Conservation (phyloP, 1,284 basidiomycete species). For the Rhodofomes roseus region DNA sequence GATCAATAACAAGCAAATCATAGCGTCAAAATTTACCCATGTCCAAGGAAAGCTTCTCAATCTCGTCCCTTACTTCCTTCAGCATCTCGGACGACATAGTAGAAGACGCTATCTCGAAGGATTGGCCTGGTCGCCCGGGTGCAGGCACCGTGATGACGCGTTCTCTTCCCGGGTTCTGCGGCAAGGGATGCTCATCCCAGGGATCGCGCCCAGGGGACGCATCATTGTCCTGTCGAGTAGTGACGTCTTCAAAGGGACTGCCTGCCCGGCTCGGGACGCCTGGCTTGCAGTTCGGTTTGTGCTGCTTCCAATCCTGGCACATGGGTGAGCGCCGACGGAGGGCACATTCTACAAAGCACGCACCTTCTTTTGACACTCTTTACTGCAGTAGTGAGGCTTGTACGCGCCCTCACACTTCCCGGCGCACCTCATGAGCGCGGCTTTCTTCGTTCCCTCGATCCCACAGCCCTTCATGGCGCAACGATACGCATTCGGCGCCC, state of each 20-base stretch:
- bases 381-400: slow-evolving; percentile 14
- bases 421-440: slow-evolving; percentile 1
- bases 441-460: background rate
- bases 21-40: too few species aligned
- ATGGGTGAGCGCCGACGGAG: background rate
- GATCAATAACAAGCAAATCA: too few species aligned
- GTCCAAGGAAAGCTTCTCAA: too few species aligned
- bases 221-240: too few species aligned
- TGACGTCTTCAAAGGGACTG: too few species aligned
- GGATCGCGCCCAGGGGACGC: too few species aligned
- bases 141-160: background rate
- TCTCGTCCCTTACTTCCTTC: too few species aligned
- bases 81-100: background rate
- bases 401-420: slow-evolving; percentile 5
- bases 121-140: background rate
- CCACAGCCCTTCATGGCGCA: background rate
- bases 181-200: background rate
- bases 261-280: too few species aligned
- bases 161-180: background rate
- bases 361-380: slow-evolving; percentile 2
- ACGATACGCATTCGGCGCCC: background rate
- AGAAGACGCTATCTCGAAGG: background rate
- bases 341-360: background rate
- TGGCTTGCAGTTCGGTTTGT: background rate
- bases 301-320: background rate